Percentiles rank a stretch among this genome's conserved stretches.
Evolutionary conservation across 1,284 basidiomycete genomes (phyloP).

Genomic region (Uromyces viciae-fabae): DNA sequence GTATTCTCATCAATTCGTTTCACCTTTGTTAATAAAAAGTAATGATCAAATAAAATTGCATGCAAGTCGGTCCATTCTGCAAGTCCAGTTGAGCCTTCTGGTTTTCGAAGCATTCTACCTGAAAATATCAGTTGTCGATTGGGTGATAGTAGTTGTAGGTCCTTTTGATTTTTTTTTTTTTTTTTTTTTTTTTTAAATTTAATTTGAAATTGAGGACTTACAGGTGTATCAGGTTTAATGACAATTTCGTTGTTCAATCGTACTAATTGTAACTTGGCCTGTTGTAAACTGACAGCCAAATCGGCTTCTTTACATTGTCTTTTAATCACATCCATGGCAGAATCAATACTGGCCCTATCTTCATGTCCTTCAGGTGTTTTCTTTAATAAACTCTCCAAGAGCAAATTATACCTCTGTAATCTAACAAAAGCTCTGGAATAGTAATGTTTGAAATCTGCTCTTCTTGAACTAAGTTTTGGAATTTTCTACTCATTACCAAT

Average conservation of each 20-base stretch:
- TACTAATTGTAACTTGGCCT: constrained; percentile 24
- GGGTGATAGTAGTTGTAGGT: constrained; percentile 38
- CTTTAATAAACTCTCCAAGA: constrained; percentile 78
- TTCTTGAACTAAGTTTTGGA: constrained; percentile 59
- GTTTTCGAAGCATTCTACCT: constrained; percentile 74
- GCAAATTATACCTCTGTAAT: constrained; percentile 80
- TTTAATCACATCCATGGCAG: constrained; percentile 78
- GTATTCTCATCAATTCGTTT: constrained; percentile 20
- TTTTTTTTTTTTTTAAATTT: background rate
- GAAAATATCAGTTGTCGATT: constrained; percentile 60
- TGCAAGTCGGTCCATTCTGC: constrained; percentile 77
- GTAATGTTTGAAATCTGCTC: constrained; percentile 76
- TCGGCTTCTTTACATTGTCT: constrained; percentile 60
- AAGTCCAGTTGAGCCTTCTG: constrained; percentile 62
- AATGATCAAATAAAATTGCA: constrained; percentile 86
- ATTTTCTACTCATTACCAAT: constrained; percentile 12
- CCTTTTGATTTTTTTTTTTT: too few species aligned
- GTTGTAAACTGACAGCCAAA: constrained; percentile 32
- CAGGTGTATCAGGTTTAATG: constrained; percentile 32
- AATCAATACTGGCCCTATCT: constrained; percentile 72
- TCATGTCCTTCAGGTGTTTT: constrained; percentile 73
- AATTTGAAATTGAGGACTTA: background rate
- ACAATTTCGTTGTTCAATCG: constrained; percentile 30
- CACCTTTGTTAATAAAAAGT: constrained; percentile 60
- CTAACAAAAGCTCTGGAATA: constrained; percentile 85